Conservation (phyloP, 164 flowering plant species). For the Macadamia tetraphylla region DNA sequence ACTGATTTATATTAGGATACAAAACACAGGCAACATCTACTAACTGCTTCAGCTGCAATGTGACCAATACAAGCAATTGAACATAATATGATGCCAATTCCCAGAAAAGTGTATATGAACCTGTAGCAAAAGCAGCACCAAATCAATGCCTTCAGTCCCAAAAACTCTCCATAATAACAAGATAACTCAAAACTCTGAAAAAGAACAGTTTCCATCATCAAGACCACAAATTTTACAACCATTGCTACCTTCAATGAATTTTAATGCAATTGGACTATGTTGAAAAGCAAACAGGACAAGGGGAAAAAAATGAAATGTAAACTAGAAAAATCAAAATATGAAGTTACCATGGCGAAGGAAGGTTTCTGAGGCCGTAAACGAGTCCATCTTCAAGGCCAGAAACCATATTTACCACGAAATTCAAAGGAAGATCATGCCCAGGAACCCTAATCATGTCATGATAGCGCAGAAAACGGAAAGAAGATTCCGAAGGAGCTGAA, state of each 20-base stretch:
- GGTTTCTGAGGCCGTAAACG: constrained; percentile 19
- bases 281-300: neutral
- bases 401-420: constrained; percentile 20
- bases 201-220: neutral
- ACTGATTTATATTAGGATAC: constrained; percentile 47
- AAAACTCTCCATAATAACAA: neutral
- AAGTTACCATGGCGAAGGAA: constrained; percentile 68
- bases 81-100: constrained; percentile 56
- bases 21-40: constrained; percentile 77
- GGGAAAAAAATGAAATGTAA: neutral
- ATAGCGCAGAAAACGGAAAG: constrained; percentile 8
- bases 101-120: constrained; percentile 78
- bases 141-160: neutral
- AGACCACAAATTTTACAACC: neutral
- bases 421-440: constrained; percentile 9
- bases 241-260: neutral
- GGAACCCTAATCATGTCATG: constrained; percentile 9
- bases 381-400: constrained; percentile 29
- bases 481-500: constrained; percentile 25
- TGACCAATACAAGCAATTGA: constrained; percentile 60
- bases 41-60: constrained; percentile 64
- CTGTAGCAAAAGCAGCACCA: constrained; percentile 30
- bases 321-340: neutral
- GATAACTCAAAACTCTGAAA: neutral
- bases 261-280: neutral